phyloP scores from a whole-genome alignment of 208 protist genomes.

The Trypanosoma vivax region DNA sequence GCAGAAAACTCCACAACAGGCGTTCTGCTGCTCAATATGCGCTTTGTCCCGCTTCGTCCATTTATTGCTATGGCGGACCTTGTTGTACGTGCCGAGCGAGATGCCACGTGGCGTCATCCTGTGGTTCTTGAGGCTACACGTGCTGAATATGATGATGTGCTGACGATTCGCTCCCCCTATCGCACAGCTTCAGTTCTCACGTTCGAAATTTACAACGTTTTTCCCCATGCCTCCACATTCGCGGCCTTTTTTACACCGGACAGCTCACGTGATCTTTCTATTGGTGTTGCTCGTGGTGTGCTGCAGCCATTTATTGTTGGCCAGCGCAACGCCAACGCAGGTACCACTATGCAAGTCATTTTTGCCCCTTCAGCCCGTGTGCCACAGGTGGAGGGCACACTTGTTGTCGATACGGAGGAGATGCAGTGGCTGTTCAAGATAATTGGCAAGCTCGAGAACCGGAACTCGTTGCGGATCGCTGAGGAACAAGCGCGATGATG shows the following conservation, averaged over 20 bases:
- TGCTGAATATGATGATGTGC: slow-evolving; percentile 79
- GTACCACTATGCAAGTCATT: slow-evolving; percentile 42
- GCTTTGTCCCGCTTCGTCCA: slow-evolving; percentile 74
- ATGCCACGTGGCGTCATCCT: slow-evolving; percentile 78
- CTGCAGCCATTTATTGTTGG: slow-evolving; percentile 63
- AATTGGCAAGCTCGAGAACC: slow-evolving; percentile 41
- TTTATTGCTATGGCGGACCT: slow-evolving; percentile 67
- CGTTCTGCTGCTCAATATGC: slow-evolving; percentile 39
- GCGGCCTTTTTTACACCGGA: slow-evolving; percentile 83
- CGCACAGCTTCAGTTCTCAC: slow-evolving; percentile 43
- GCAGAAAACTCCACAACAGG: slow-evolving; percentile 19
- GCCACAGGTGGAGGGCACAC: slow-evolving; percentile 67
- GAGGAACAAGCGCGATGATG: background rate
- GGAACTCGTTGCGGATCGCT: too few species aligned
- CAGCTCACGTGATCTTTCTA: slow-evolving; percentile 74
- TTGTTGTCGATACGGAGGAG: slow-evolving; percentile 88
- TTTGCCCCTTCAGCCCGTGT: slow-evolving; percentile 60
- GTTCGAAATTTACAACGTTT: slow-evolving; percentile 88
- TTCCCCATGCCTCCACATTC: slow-evolving; percentile 74
- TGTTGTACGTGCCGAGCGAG: slow-evolving; percentile 36
- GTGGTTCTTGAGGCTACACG: slow-evolving; percentile 72
- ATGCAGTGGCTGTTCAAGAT: slow-evolving; percentile 91
- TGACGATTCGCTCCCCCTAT: slow-evolving; percentile 53
- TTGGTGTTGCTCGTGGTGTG: slow-evolving; percentile 65
- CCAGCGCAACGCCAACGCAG: slow-evolving; percentile 32